phyloP scores from a whole-genome alignment of 805 yeast species.

The Candida pseudoglaebosa region DNA sequence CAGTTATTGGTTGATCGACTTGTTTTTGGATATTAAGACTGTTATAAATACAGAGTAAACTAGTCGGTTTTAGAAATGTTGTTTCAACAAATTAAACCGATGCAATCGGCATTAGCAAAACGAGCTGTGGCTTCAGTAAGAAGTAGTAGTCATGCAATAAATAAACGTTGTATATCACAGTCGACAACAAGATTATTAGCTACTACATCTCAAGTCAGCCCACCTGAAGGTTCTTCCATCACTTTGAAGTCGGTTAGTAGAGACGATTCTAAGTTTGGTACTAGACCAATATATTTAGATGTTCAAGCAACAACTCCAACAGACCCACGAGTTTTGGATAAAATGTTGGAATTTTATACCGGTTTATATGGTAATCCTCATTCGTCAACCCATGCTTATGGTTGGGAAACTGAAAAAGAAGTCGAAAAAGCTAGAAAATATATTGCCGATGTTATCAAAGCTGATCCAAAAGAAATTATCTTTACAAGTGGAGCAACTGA shows the following conservation, averaged over 20 bases:
- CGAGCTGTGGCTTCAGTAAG: background rate
- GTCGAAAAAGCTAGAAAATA: slow-evolving; percentile 84
- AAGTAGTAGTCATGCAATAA: background rate
- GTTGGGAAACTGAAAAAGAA: slow-evolving; percentile 96
- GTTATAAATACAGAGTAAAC: background rate
- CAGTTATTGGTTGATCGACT: too few species aligned
- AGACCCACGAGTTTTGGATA: slow-evolving; percentile 92
- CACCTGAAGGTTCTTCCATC: slow-evolving; percentile 47
- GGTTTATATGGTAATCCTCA: slow-evolving; percentile 98
- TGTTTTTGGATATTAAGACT: too few species aligned
- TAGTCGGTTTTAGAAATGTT: slow-evolving; percentile 4
- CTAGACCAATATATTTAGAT: slow-evolving; percentile 91
- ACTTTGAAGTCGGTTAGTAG: slow-evolving; percentile 42
- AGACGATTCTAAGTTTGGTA: slow-evolving; percentile 50
- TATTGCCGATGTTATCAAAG: slow-evolving; percentile 79
- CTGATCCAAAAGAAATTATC: slow-evolving; percentile 94
- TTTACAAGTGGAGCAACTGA: slow-evolving; percentile 99
- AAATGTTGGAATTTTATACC: slow-evolving; percentile 80
- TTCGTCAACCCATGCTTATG: slow-evolving; percentile 93
- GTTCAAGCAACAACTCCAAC: slow-evolving; percentile 99
- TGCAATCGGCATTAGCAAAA: background rate
- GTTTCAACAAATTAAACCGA: slow-evolving; percentile 1
- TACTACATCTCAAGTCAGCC: slow-evolving; percentile 18
- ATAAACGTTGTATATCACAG: background rate
- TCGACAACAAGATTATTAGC: slow-evolving; percentile 6